A percentile compares a stretch with the other conserved stretches of the same genome.
These are phyloP conservation scores for Quercus phellos DNA, from an alignment of 331 rosid genomes.

Conservation along the genomic window DNA sequence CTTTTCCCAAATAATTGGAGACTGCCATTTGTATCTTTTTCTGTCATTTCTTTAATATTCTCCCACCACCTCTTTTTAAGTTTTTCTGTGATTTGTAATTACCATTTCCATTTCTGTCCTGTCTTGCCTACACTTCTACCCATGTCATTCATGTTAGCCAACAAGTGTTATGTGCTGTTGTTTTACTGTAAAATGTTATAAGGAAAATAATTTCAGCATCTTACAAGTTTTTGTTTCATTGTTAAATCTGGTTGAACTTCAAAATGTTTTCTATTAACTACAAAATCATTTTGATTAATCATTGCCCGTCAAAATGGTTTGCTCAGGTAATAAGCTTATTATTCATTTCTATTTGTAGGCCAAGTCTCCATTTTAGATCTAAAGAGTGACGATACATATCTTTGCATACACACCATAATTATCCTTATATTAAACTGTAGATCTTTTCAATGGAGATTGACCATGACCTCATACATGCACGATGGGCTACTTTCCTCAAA, in stretches of 20 bases:
- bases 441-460: neutral
- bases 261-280: too few species aligned
- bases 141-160: too few species aligned
- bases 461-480: neutral
- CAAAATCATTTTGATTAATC: too few species aligned
- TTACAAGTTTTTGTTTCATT: too few species aligned
- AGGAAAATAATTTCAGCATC: too few species aligned
- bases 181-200: too few species aligned
- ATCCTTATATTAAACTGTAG: neutral
- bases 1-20: neutral
- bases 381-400: neutral
- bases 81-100: neutral
- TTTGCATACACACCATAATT: neutral
- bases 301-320: neutral
- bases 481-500: neutral
- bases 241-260: too few species aligned
- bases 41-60: too few species aligned
- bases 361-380: neutral
- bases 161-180: neutral
- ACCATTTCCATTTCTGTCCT: too few species aligned
- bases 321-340: neutral
- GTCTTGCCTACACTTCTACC: too few species aligned
- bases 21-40: neutral
- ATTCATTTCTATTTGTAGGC: neutral
- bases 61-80: too few species aligned